Evolutionary conservation across 306 rosid genomes (phyloP), one percentile per base, ranked within the genome.

Genomic region (Rosa rugosa): DNA sequence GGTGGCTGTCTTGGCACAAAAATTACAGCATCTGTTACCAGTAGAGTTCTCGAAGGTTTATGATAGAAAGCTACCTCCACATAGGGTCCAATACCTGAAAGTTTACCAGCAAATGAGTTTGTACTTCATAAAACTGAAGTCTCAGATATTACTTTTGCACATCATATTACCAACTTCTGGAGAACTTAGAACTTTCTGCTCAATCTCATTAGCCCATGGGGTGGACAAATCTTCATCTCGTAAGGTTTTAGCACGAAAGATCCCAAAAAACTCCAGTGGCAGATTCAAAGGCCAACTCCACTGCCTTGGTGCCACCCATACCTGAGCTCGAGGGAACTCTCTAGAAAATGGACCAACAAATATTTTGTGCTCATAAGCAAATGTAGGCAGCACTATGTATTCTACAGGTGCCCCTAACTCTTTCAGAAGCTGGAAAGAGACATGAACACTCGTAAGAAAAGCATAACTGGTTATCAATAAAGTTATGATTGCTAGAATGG

Each of bases 221-320:
- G 90, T 77, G 72, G 94, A 89, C 14, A 77, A 83, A 82, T 91
- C 96, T 25, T 86, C 89, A 2, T 90, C 94, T 84, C 81, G 75
- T 86, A 96, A 88, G 77, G 94, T 90, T 77, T 83, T 91, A 31
- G 99, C 86, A 6, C 93, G 94, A 72, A 95, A 93, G 83, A 95
- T 91, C 45, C 97, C 99, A 0, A 91, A 88, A 84, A 95, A 95
- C 67, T 90, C 96, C 73, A 95, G 84, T 2, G 99, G 99, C 75
- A 95, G 84, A 80, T 95, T 93, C 86, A 95, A 77, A 14, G 99
- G 99, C 99, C 99, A 95, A 85, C 99, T 95, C 98, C 98, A 95
- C 81, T 93, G 99, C 84, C 99, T 91, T 67, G 99, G 98, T 47
- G 98, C 97, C 78, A 95, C 99, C 99, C 99, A 93, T 76, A 91